A percentile compares a stretch with the other conserved stretches of the same genome.
Conservation (phyloP, 192 early-diverging fungal species). For the Backusella liffmaniae region DNA sequence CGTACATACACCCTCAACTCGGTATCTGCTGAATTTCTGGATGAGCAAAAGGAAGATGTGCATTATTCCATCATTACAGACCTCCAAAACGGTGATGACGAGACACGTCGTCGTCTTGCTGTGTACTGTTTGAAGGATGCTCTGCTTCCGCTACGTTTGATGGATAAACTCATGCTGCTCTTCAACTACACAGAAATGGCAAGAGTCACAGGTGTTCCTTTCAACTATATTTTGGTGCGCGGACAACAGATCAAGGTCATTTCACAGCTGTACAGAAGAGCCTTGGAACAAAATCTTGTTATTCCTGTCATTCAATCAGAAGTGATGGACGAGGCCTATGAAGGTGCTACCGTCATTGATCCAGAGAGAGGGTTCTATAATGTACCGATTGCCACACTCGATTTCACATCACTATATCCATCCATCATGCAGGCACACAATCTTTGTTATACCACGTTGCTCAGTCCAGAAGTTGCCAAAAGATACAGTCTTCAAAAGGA, state of each 20-base stretch:
- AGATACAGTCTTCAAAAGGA: conserved; percentile 66
- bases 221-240: conserved; percentile 89
- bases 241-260: conserved; percentile 99
- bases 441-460: conserved; percentile 92
- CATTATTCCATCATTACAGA: conserved; percentile 98
- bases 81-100: conserved; percentile 92
- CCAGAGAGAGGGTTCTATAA: conserved; percentile 93
- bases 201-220: conserved; percentile 93
- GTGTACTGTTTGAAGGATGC: conserved; percentile 99
- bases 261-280: conserved; percentile 91
- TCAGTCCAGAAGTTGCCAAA: conserved; percentile 58
- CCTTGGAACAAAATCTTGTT: conserved; percentile 75
- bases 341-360: conserved; percentile 97
- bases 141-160: conserved; percentile 84
- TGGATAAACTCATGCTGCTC: conserved; percentile 97
- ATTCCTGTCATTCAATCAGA: conserved; percentile 87
- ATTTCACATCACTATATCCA: conserved; percentile 98
- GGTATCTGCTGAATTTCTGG: conserved; percentile 92
- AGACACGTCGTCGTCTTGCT: conserved; percentile 91
- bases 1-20: conserved; percentile 95
- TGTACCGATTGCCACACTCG: conserved; percentile 94
- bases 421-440: conserved; percentile 99
- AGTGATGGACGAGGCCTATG: conserved; percentile 83
- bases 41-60: conserved; percentile 99
- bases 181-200: conserved; percentile 99